Evolutionary conservation across 352 stramenopile species (phyloP).

Genomic region (Pilasporangium apinafurcum): DNA sequence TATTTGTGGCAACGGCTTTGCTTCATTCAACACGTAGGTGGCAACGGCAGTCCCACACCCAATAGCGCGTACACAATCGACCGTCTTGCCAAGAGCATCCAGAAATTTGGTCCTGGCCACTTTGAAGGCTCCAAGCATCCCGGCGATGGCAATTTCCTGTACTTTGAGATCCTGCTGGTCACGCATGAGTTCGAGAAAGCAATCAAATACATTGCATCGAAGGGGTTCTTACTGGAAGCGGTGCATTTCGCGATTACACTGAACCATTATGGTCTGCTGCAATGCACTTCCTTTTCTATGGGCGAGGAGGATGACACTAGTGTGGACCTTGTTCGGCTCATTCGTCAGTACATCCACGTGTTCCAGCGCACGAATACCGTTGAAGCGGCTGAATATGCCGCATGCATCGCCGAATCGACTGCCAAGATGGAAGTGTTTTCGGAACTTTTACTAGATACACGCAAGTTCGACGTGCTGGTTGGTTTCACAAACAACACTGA

Average conservation of each 20-base stretch:
- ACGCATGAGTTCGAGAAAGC: slow-evolving; percentile 77
- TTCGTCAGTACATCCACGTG: slow-evolving; percentile 80
- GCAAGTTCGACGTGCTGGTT: slow-evolving; percentile 72
- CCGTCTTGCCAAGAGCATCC: slow-evolving; percentile 61
- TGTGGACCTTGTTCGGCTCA: slow-evolving; percentile 62
- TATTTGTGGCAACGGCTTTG: slow-evolving; percentile 83
- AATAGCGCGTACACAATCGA: slow-evolving; percentile 62
- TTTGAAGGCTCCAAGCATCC: slow-evolving; percentile 46
- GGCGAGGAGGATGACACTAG: slow-evolving; percentile 56
- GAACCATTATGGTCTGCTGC: slow-evolving; percentile 70
- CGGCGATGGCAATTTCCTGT: slow-evolving; percentile 47
- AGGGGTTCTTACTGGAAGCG: slow-evolving; percentile 71
- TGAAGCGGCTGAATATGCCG: slow-evolving; percentile 79
- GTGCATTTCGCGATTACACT: slow-evolving; percentile 78
- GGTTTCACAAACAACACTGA: slow-evolving; percentile 81
- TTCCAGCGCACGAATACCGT: slow-evolving; percentile 75
- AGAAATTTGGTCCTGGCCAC: slow-evolving; percentile 65
- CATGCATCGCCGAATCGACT: slow-evolving; percentile 50
- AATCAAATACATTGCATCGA: slow-evolving; percentile 73
- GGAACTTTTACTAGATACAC: slow-evolving; percentile 74
- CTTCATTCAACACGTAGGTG: slow-evolving; percentile 56
- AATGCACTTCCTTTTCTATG: slow-evolving; percentile 43
- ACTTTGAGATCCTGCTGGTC: slow-evolving; percentile 76
- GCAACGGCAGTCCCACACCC: slow-evolving; percentile 20
- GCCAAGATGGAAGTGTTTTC: slow-evolving; percentile 68